Percentiles rank a stretch among this genome's conserved stretches.
Conservation (phyloP, 2,329 filamentous ascomycete species). For the Tolypocladium sp. region DNA sequence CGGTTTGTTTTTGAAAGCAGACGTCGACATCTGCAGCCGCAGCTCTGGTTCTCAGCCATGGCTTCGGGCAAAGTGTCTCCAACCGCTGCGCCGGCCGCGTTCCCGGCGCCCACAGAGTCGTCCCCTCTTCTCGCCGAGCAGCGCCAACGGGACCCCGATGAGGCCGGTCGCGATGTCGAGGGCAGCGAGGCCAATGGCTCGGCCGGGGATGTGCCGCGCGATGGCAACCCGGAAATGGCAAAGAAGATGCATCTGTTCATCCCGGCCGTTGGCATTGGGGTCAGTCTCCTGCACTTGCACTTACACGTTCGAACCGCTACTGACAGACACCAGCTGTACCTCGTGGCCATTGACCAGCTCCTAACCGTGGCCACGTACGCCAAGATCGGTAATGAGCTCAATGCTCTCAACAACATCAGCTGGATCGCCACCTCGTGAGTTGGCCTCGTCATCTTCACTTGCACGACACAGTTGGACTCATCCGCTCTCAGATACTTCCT, state of each 20-base stretch:
- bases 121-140: background rate
- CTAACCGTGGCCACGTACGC: constrained; percentile 72
- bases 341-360: constrained; percentile 68
- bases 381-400: constrained; percentile 65
- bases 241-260: constrained; percentile 27
- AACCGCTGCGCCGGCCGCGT: background rate
- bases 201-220: background rate
- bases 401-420: constrained; percentile 64
- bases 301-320: too few relatives aligned
- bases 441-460: background rate
- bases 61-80: too few relatives aligned
- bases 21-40: too few relatives aligned
- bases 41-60: too few relatives aligned
- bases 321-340: constrained; percentile 41
- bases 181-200: background rate
- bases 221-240: constrained; percentile 9
- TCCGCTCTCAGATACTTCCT: constrained; percentile 36
- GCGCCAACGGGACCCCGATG: constrained; percentile 2
- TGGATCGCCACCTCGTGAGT: constrained; percentile 55
- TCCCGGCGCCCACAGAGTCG: background rate
- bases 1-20: too few relatives aligned
- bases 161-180: background rate
- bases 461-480: background rate
- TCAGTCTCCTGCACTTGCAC: constrained; percentile 6
- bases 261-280: constrained; percentile 28